A percentile compares a stretch with the other conserved stretches of the same genome.
Evolutionary conservation across 1,284 basidiomycete species (phyloP).

Genomic region (Somion occarium): DNA sequence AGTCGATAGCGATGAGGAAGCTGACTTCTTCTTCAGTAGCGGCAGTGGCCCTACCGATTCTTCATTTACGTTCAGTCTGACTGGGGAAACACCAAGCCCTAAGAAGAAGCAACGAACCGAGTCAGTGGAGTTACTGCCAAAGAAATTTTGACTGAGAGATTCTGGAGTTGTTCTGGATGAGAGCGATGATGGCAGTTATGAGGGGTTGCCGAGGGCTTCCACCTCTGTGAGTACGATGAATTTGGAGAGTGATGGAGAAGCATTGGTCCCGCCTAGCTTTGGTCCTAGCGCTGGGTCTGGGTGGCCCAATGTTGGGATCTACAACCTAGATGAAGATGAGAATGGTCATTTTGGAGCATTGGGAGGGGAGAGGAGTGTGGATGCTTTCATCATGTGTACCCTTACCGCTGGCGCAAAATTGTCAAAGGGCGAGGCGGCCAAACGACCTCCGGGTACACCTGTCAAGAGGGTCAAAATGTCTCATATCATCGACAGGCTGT

Average conservation of each 20-base stretch:
- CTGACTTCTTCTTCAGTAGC: conserved; percentile 59
- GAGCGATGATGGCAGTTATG: conserved; percentile 42
- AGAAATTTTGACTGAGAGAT: conserved; percentile 69
- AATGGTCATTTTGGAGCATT: conserved; percentile 9
- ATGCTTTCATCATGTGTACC: conserved; percentile 67
- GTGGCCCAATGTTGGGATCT: conserved; percentile 56
- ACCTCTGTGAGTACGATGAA: conserved; percentile 57
- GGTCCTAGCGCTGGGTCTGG: conserved; percentile 49
- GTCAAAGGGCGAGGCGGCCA: conserved; percentile 42
- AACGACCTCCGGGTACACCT: conserved; percentile 72
- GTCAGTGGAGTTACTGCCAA: conserved; percentile 39
- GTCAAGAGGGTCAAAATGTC: conserved; percentile 67
- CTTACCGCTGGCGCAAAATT: conserved; percentile 57
- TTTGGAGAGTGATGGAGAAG: conserved; percentile 51
- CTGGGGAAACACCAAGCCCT: conserved; percentile 54
- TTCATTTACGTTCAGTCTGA: conserved; percentile 53
- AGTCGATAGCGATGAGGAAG: conserved; percentile 40
- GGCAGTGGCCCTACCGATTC: conserved; percentile 29
- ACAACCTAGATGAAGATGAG: conserved; percentile 33
- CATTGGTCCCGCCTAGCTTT: conserved; percentile 61
- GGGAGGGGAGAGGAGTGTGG: conserved; percentile 40
- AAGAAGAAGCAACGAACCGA: conserved; percentile 36
- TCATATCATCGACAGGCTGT: conserved; percentile 57
- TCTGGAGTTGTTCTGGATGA: conserved; percentile 60
- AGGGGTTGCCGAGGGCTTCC: conserved; percentile 46